Base-by-base conservation (phyloP, 208 protist species). In the Acanthamoeba healyi region DNA sequence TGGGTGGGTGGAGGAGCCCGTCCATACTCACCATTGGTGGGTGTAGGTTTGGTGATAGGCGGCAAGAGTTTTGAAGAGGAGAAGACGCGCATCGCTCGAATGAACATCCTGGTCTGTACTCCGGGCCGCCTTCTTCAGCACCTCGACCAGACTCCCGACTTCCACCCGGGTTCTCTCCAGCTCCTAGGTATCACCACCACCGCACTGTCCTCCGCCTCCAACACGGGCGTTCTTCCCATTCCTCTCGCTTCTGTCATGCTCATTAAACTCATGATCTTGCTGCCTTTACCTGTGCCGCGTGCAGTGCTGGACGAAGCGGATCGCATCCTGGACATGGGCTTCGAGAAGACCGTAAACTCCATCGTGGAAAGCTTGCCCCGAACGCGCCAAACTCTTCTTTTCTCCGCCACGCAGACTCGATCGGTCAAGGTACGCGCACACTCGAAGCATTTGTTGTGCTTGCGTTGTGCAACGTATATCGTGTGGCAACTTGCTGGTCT, bases 51-150 rank as follows among this genome's bases (percentile, higher is more conserved):
- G 22, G 95, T 99, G 29, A 99, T 99, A 74, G 99, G 99, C 29
- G 99, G 99, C n/a, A 99, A 99, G 93, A 97, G 99, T 92, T 96
- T 99, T 14, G 93, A 96, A 79, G 97, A 98, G 92, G 99, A 99
- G 96, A 96, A 96, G 38, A 98, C 98, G 95, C 97, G 98, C 1
- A 97, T 99, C 54, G 94, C 95, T 34, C 88, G 82, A 26, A 99
- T 99, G 96, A 99, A 99, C 95, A 99, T 99, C 88, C 98, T 99
- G 51, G 98, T 99, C 65, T 98, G 98, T 70, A 99, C 99, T 17
- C 99, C 99, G 4, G 99, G 99, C 24, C 97, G 99, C 54, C 96
- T 99, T 10, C 96, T 99, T 84, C 99, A 99, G 88, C 99, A 99
- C 97, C 98, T 99, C 51, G 98, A 99, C 94, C 97, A 99, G 90